A percentile compares a stretch with the other conserved stretches of the same genome.
Evolutionary conservation across 176 grass and related monocot species (phyloP).

Genomic region (Aegilops bicornis): DNA sequence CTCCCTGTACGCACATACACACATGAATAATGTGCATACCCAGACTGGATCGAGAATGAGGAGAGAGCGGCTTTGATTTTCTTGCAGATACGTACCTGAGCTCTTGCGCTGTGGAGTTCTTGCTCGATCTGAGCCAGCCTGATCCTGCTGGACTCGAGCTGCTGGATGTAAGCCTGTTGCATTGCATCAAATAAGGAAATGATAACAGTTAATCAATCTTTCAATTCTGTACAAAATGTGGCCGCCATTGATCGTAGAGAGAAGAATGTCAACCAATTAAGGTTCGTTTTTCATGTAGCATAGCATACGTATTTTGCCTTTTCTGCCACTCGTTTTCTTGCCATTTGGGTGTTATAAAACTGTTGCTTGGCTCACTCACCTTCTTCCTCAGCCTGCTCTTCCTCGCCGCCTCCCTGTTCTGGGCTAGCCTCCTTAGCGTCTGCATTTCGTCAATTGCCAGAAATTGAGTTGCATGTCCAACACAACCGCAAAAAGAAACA

Average conservation of each 20-base stretch:
- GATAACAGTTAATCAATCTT: too few species aligned
- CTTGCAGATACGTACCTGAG: constrained; percentile 46
- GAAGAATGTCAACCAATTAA: not conserved
- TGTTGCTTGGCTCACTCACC: constrained; percentile 37
- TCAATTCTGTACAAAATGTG: not conserved
- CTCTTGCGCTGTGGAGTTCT: constrained; percentile 74
- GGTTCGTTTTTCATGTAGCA: not conserved
- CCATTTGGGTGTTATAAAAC: not conserved
- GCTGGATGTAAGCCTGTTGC: constrained; percentile 94
- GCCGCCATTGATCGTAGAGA: not conserved
- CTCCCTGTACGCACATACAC: constrained; percentile 32
- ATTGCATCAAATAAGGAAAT: too few species aligned
- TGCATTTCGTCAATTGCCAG: constrained; percentile 22
- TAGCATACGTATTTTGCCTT: not conserved
- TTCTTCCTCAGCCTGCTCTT: constrained; percentile 98
- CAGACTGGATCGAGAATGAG: not conserved
- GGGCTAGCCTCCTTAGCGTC: constrained; percentile 93
- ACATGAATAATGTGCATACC: not conserved
- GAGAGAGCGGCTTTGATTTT: not conserved
- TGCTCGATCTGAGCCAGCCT: constrained; percentile 89
- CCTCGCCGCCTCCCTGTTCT: constrained; percentile 97
- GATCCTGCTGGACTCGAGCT: constrained; percentile 86
- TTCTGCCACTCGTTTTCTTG: not conserved
- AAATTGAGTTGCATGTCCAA: not conserved
- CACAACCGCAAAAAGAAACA: not conserved